A percentile compares a stretch with the other conserved stretches of the same genome.
These are phyloP conservation scores for Paulownia fortunei DNA, from an alignment of 257 asterid species.

Conservation along the genomic window DNA sequence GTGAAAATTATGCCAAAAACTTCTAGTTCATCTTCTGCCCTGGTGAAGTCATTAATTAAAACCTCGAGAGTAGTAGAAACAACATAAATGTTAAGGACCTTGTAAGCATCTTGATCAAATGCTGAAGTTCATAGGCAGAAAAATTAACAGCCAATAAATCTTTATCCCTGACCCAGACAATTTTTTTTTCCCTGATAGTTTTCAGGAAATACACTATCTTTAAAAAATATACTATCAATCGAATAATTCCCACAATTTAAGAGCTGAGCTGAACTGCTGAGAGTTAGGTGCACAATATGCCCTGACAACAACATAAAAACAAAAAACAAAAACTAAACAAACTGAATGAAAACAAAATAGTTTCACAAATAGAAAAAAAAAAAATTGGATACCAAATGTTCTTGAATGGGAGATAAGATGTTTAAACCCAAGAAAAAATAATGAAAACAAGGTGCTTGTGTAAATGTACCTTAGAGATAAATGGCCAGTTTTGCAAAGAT, in stretches of 20 bases:
- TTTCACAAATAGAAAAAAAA: neutral
- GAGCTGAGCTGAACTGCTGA: neutral
- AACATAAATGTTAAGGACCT: neutral
- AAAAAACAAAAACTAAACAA: neutral
- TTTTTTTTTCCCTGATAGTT: neutral
- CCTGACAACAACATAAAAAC: neutral
- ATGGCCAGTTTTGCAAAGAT: neutral
- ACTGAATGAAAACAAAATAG: neutral
- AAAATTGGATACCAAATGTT: neutral
- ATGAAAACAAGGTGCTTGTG: conserved; percentile 39
- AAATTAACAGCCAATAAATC: neutral
- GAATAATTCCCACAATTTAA: neutral
- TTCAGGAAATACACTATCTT: conserved; percentile 10
- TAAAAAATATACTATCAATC: neutral
- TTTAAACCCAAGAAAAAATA: neutral
- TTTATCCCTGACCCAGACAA: conserved; percentile 9
- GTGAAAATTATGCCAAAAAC: neutral
- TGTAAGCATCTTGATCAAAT: neutral
- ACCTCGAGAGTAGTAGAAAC: conserved; percentile 1
- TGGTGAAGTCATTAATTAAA: neutral
- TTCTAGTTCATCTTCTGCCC: neutral
- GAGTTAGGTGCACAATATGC: neutral
- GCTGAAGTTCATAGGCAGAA: neutral
- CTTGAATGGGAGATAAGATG: neutral
- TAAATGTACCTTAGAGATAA: conserved; percentile 35